These are phyloP conservation scores for Debaryomyces castellii DNA, from an alignment of 805 yeast species.

Conservation along the genomic window DNA sequence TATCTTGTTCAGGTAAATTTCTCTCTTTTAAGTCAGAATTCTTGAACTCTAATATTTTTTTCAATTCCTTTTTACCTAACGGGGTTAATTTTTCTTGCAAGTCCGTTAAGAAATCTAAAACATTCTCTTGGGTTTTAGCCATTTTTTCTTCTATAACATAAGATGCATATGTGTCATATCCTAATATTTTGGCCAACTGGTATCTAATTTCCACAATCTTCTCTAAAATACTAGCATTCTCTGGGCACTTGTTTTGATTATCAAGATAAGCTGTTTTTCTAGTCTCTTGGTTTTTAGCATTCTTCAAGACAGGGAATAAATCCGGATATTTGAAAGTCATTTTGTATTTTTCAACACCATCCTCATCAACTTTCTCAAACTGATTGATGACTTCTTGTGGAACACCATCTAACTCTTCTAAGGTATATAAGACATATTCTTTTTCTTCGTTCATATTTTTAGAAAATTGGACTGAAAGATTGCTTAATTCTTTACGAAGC, in stretches of 20 bases:
- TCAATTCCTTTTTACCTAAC: constrained; percentile 56
- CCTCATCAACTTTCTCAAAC: constrained; percentile 48
- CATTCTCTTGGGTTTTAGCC: constrained; percentile 70
- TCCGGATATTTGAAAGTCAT: constrained; percentile 86
- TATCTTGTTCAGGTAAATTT: constrained; percentile 40
- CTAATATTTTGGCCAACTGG: constrained; percentile 60
- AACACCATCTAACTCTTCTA: constrained; percentile 70
- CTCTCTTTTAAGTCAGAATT: constrained; percentile 47
- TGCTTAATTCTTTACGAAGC: constrained; percentile 59
- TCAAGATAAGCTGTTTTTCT: constrained; percentile 66
- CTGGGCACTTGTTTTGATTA: constrained; percentile 65
- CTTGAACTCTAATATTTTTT: constrained; percentile 50
- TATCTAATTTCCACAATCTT: constrained; percentile 64
- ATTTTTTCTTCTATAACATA: constrained; percentile 73
- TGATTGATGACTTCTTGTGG: constrained; percentile 62
- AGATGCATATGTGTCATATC: constrained; percentile 68
- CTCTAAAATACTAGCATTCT: constrained; percentile 59
- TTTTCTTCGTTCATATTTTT: constrained; percentile 73
- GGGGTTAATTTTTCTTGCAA: constrained; percentile 58
- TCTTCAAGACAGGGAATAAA: constrained; percentile 71
- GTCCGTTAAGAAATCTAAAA: constrained; percentile 60
- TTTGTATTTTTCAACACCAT: constrained; percentile 44
- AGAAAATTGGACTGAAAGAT: constrained; percentile 53
- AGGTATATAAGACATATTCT: constrained; percentile 58
- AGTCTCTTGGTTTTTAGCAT: constrained; percentile 62